Evolutionary conservation across 768 basidiomycete species (phyloP).

Genomic region (Grammothele lineata): DNA sequence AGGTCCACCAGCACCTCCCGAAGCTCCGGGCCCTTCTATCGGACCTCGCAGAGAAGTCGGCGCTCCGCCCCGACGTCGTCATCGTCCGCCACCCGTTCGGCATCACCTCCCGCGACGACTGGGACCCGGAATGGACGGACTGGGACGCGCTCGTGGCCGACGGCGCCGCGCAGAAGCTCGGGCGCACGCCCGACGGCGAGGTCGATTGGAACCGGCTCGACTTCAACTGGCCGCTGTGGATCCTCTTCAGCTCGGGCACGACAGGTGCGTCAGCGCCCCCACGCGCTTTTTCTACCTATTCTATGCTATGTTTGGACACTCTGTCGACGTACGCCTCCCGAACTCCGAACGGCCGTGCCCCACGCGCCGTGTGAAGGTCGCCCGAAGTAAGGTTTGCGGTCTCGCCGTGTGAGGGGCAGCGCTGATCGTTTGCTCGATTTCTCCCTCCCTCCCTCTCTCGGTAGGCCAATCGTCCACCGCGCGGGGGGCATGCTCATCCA

Average conservation of each 20-base stretch:
- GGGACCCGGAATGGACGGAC: conserved; percentile 45
- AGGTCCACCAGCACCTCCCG: conserved; percentile 60
- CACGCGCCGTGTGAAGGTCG: conserved; percentile 13
- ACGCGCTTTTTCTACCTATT: no score
- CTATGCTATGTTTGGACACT: not conserved
- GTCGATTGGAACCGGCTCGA: conserved; percentile 56
- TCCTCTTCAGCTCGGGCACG: conserved; percentile 81
- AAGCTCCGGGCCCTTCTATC: conserved; percentile 58
- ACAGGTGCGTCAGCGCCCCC: conserved; percentile 57
- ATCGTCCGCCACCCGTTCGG: conserved; percentile 44
- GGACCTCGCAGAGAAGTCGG: conserved; percentile 39
- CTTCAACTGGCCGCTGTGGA: conserved; percentile 83
- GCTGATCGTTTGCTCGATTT: not conserved
- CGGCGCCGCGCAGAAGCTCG: conserved; percentile 43
- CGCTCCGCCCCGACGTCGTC: conserved; percentile 45
- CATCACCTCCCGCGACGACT: conserved; percentile 31
- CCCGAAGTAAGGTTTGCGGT: conserved; percentile 50
- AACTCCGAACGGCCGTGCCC: conserved; percentile 1
- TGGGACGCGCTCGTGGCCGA: conserved; percentile 52
- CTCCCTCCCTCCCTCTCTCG: no score
- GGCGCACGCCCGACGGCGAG: conserved; percentile 49
- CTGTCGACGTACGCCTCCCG: not conserved
- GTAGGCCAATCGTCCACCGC: conserved; percentile 78
- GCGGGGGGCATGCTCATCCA: conserved; percentile 77
- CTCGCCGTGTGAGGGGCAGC: no score